phyloP scores from a whole-genome alignment of 495 filamentous ascomycete species.

The Penicillium chermesinum region DNA sequence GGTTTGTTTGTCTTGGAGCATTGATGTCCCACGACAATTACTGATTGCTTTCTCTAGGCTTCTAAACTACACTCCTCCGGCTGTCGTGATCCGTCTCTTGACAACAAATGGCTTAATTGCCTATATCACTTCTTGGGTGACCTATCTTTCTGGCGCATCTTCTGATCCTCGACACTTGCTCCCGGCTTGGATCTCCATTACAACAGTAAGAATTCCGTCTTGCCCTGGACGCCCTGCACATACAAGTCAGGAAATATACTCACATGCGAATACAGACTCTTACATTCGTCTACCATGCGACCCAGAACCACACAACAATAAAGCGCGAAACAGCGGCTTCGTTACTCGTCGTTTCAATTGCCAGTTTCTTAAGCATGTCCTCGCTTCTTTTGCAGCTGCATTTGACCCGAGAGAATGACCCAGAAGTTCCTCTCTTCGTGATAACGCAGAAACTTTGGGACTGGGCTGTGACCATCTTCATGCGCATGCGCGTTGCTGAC shows the following conservation, averaged over 20 bases:
- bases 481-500: conserved; percentile 39
- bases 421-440: conserved; percentile 57
- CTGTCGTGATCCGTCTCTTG: conserved; percentile 76
- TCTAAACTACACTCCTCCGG: conserved; percentile 79
- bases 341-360: conserved; percentile 68
- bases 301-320: conserved; percentile 75
- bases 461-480: conserved; percentile 35
- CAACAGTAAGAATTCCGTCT: conserved; percentile 46
- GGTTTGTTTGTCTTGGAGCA: conserved; percentile 48
- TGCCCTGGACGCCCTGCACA: conserved; percentile 11
- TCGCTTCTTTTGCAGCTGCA: conserved; percentile 65
- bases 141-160: conserved; percentile 68
- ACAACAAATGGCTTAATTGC: conserved; percentile 75
- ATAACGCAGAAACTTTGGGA: conserved; percentile 46
- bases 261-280: conserved; percentile 48
- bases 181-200: conserved; percentile 81
- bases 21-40: background rate
- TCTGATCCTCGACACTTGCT: conserved; percentile 74
- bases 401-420: conserved; percentile 58
- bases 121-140: conserved; percentile 74
- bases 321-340: conserved; percentile 75
- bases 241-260: background rate
- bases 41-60: conserved; percentile 48
- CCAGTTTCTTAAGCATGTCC: conserved; percentile 71
- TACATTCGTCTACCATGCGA: conserved; percentile 74